phyloP scores from a whole-genome alignment of 306 rosid species.

The Lathyrus aphaca region DNA sequence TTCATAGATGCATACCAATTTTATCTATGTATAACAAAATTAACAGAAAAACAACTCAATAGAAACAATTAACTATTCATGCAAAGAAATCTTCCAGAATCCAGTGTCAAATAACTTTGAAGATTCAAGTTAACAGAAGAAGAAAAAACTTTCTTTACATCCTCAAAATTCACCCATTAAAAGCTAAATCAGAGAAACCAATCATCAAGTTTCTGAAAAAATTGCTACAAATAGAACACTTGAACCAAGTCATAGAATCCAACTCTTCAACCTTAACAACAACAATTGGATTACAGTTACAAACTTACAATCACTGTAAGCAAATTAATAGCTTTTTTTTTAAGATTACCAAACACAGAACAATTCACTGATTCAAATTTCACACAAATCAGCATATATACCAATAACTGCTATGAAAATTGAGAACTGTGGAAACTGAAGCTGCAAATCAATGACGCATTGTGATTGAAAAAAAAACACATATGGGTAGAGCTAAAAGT shows the following conservation, averaged over 20 bases:
- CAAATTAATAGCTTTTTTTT: neutral
- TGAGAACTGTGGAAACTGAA: slow-evolving; percentile 21
- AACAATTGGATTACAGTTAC: neutral
- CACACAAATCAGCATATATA: slow-evolving; percentile 34
- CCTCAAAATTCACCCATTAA: slow-evolving; percentile 20
- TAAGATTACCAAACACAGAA: slow-evolving; percentile 1
- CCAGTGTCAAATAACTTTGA: neutral
- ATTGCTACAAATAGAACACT: slow-evolving; percentile 15
- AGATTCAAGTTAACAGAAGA: slow-evolving; percentile 35
- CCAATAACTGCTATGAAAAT: slow-evolving; percentile 33
- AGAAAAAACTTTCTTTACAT: slow-evolving; percentile 30
- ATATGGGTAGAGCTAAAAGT: slow-evolving; percentile 41
- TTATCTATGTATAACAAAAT: slow-evolving; percentile 18
- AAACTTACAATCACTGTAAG: neutral
- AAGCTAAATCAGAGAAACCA: slow-evolving; percentile 26
- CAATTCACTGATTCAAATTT: too few relatives aligned
- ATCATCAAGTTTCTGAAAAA: slow-evolving; percentile 30
- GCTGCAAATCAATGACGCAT: slow-evolving; percentile 28
- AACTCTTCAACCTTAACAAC: slow-evolving; percentile 17
- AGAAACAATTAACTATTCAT: slow-evolving; percentile 19
- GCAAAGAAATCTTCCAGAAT: slow-evolving; percentile 20
- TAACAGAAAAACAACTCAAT: slow-evolving; percentile 33
- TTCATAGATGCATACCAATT: slow-evolving; percentile 9
- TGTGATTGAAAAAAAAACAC: slow-evolving; percentile 10
- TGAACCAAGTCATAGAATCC: neutral